Conservation (phyloP, 805 yeast genomes). For the Metschnikowia henanensis region DNA sequence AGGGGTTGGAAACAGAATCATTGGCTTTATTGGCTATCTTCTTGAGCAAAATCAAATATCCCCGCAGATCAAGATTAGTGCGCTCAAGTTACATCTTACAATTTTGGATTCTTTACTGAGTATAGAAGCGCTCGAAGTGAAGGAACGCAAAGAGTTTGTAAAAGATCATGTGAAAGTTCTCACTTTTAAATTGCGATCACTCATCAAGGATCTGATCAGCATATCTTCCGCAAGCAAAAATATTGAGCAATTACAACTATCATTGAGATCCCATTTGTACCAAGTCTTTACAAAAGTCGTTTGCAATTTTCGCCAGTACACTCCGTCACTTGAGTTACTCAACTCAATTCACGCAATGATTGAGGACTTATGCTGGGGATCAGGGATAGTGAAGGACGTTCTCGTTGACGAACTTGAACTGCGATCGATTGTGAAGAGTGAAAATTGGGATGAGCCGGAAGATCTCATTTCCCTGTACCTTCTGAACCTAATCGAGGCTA, state of each 20-base stretch:
- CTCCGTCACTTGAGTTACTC: slow-evolving; percentile 20
- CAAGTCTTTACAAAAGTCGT: slow-evolving; percentile 24
- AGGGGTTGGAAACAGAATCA: slow-evolving; percentile 59
- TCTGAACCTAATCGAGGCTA: slow-evolving; percentile 32
- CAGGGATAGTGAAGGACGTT: slow-evolving; percentile 15
- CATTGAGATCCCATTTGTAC: slow-evolving; percentile 30
- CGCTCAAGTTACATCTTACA: slow-evolving; percentile 52
- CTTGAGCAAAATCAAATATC: slow-evolving; percentile 26
- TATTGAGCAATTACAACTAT: slow-evolving; percentile 18
- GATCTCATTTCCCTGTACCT: slow-evolving; percentile 22
- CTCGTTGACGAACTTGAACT: slow-evolving; percentile 12
- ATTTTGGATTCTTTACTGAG: slow-evolving; percentile 54
- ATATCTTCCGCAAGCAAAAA: neutral
- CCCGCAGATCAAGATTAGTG: slow-evolving; percentile 44
- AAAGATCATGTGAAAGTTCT: slow-evolving; percentile 22
- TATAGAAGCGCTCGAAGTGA: slow-evolving; percentile 45
- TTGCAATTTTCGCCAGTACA: slow-evolving; percentile 29
- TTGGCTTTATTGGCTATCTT: slow-evolving; percentile 48
- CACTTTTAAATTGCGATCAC: slow-evolving; percentile 7
- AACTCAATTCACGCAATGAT: slow-evolving; percentile 17
- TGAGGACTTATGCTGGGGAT: slow-evolving; percentile 24
- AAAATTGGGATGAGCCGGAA: slow-evolving; percentile 22
- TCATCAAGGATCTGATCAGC: slow-evolving; percentile 5
- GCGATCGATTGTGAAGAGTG: slow-evolving; percentile 9
- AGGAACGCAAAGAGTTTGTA: slow-evolving; percentile 37